A percentile compares a stretch with the other conserved stretches of the same genome.
These are phyloP conservation scores for Pichia nakasei DNA, from an alignment of 805 yeast species.

Conservation along the genomic window DNA sequence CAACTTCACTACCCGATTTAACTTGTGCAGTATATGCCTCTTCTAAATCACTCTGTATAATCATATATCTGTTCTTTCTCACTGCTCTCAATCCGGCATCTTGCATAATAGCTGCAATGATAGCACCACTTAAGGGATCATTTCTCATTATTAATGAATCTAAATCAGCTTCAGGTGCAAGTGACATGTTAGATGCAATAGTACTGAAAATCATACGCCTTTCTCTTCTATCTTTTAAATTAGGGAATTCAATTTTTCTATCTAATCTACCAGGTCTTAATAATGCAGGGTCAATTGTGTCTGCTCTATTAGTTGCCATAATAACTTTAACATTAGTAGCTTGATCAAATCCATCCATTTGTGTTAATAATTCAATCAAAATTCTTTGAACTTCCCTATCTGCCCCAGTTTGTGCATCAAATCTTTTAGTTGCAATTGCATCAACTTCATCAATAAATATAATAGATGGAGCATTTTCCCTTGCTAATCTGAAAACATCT, in stretches of 20 bases:
- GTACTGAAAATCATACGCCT: slow-evolving; percentile 94
- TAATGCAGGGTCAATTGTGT: slow-evolving; percentile 95
- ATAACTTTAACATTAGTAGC: slow-evolving; percentile 91
- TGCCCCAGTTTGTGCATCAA: slow-evolving; percentile 99
- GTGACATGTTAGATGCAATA: slow-evolving; percentile 92
- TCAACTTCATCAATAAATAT: slow-evolving; percentile 98
- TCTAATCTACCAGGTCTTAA: slow-evolving; percentile 98
- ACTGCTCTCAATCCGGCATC: slow-evolving; percentile 99
- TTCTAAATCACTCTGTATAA: slow-evolving; percentile 90
- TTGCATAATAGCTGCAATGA: slow-evolving; percentile 99
- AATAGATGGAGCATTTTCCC: slow-evolving; percentile 95
- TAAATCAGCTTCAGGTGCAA: slow-evolving; percentile 95
- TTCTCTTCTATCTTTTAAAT: slow-evolving; percentile 93
- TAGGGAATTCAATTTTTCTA: slow-evolving; percentile 96
- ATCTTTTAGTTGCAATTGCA: slow-evolving; percentile 97
- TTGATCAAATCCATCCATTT: slow-evolving; percentile 99
- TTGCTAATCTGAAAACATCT: slow-evolving; percentile 92
- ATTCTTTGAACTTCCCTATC: slow-evolving; percentile 99
- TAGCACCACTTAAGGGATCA: slow-evolving; percentile 94
- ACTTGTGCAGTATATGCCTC: slow-evolving; percentile 98
- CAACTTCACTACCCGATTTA: slow-evolving; percentile 89
- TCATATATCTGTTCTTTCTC: slow-evolving; percentile 95
- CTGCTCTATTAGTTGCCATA: slow-evolving; percentile 99
- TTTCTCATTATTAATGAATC: slow-evolving; percentile 92
- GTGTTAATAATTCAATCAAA: slow-evolving; percentile 87